Base-by-base conservation (phyloP, 208 protist genomes). In the Leishmania tarentolae region DNA sequence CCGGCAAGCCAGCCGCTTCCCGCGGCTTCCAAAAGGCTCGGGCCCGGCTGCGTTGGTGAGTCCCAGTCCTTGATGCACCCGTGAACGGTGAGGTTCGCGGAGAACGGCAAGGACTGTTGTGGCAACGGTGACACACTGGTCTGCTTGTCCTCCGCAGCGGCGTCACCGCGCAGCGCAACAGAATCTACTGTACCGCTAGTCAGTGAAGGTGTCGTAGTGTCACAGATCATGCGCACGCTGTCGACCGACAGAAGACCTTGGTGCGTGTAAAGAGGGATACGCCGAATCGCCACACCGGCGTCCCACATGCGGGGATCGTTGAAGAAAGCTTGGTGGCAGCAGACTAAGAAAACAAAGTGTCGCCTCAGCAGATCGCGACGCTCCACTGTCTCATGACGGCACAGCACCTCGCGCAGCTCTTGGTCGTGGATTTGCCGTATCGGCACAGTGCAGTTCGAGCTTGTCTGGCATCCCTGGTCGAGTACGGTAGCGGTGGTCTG, bases 241-340 rank as follows among this genome's bases (percentile, higher is more conserved):
- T 73, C 56, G 0, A 79, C 59, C 7, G 88, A 57, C 72, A 87
- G 75, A 2, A 87, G 65, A 40, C 85, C 87, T 15, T 89, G 77
- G 13, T 63, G 59, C 44, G 79, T 80, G 76, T 88, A 90, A 28
- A 91, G 82, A 24, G 82, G 75, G 50, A 85, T 69, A 28, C 79
- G 80, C 37, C 83, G 88, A 44, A 83, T 57, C 5, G 80, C 75
- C 56, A 86, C 15, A 1, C 87, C 85, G 2, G 73, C 81, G 3
- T 88, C 75, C 73, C 89, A 75, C 79, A 93, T 79, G 37, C 79
- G 47, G 0, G 84, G 78, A 59, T 84, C 79, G 78, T 96, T 96
- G 86, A 93, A 96, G 66, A 78, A 92, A 24, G 70, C 35, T 82
- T 96, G 93, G 63, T 96, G 91, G n/a, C 75, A 85, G 1, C 84